Conservation (phyloP, 495 filamentous ascomycete genomes). For the Monascus purpureus region DNA sequence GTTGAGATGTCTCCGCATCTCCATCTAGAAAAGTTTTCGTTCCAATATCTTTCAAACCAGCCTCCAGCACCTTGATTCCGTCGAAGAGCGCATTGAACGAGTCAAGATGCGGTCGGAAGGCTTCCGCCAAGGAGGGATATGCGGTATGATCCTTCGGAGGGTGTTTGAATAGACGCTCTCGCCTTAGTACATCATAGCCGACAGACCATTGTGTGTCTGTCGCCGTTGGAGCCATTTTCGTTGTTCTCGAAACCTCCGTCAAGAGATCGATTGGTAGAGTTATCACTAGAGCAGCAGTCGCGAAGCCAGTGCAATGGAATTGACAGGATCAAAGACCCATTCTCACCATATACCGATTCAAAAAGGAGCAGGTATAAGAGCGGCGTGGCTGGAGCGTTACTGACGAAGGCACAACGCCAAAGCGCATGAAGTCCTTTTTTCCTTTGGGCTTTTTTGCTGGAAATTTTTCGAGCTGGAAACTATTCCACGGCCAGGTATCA, state of each 20-base stretch:
- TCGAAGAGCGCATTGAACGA: conserved; percentile 93
- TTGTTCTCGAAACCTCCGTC: conserved; percentile 4
- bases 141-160: conserved; percentile 78
- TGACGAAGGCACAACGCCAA: too few species aligned
- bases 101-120: conserved; percentile 79
- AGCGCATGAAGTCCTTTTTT: too few species aligned
- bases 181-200: conserved; percentile 64
- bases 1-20: conserved; percentile 31
- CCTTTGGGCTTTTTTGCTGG: conserved; percentile 10
- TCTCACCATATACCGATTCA: conserved; percentile 1
- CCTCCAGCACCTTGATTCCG: conserved; percentile 51
- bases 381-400: too few species aligned
- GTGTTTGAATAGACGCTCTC: conserved; percentile 75
- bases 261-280: conserved; percentile 7
- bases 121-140: conserved; percentile 71
- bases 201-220: conserved; percentile 70
- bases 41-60: conserved; percentile 75
- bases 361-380: too few species aligned
- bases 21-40: conserved; percentile 79
- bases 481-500: conserved; percentile 23
- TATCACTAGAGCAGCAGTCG: background rate
- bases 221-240: conserved; percentile 26
- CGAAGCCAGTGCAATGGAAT: conserved; percentile 1
- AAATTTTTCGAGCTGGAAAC: conserved; percentile 38
- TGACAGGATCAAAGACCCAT: conserved; percentile 2